Base-by-base conservation (phyloP, 2,329 filamentous ascomycete genomes). In the Waltergamsia citrina region DNA sequence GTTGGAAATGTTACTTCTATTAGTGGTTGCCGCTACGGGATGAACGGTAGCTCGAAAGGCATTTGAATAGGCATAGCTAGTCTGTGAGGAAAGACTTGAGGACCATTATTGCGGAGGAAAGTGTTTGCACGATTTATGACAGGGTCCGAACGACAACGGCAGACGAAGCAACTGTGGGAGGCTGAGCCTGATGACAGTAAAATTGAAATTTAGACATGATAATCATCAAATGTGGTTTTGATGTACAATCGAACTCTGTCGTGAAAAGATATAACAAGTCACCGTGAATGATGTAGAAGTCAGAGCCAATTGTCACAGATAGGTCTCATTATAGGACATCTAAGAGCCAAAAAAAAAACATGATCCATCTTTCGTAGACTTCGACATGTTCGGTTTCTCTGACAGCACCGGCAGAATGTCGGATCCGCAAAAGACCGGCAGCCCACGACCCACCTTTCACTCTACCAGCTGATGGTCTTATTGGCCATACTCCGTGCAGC, bases 401-500 rank as follows among this genome's bases (percentile, higher is more conserved):
- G n/a, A n/a, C n/a, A n/a, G n/a, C n/a, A n/a, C n/a, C n/a, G n/a
- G n/a, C n/a, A n/a, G n/a, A n/a, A n/a, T n/a, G n/a, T n/a, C n/a
- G n/a, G n/a, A n/a, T n/a, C n/a, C n/a, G n/a, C n/a, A n/a, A n/a
- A n/a, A n/a, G n/a, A n/a, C n/a, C n/a, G n/a, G 23, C 23, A 9
- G 7, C 6, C 17, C 10, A 10, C n/a, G 40, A 18, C 42, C 52
- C 50, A 47, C 42, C 36, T 41, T 42, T 42, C 12, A 2, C 2
- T 16, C 10, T 9, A 16, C 1, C 14, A 15, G 7, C 4, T 12
- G n/a, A n/a, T n/a, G n/a, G n/a, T 9, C 6, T 43, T 35, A 57
- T 58, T 56, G 53, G 55, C 14, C 35, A 35, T 18, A 6, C 7
- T 15, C 9, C 32, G 36, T 21, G 34, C 44, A 52, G 48, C 51